phyloP scores from a whole-genome alignment of 2,329 filamentous ascomycete species.

The Balansia obtecta region DNA sequence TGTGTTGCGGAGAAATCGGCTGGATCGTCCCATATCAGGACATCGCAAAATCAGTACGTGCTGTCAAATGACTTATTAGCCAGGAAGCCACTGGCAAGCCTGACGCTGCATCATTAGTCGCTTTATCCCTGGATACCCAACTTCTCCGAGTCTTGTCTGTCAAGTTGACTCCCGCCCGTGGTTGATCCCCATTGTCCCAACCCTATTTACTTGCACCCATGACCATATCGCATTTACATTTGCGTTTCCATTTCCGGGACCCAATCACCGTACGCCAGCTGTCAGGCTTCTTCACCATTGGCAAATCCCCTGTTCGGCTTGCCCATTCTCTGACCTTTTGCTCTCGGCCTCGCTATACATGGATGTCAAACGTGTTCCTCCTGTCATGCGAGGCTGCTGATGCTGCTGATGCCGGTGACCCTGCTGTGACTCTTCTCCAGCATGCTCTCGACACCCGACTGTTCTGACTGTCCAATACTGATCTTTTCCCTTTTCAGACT shows the following conservation, averaged over 20 bases:
- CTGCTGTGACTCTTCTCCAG: neutral
- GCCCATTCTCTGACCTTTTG: too few relatives aligned
- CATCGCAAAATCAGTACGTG: neutral
- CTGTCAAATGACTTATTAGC: neutral
- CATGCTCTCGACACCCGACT: neutral
- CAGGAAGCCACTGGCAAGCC: conserved; percentile 2
- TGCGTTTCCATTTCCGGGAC: neutral
- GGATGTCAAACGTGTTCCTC: neutral
- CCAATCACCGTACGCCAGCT: conserved; percentile 7
- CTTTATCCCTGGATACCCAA: neutral
- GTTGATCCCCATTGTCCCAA: neutral
- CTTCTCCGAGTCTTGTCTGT: neutral
- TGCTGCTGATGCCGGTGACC: neutral
- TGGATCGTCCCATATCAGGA: neutral
- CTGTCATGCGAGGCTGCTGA: conserved; percentile 1
- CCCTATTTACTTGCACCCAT: neutral
- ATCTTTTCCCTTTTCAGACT: conserved; percentile 1
- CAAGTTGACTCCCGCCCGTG: neutral
- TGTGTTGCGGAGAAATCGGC: neutral
- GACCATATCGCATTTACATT: too few relatives aligned
- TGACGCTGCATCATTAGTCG: conserved; percentile 3
- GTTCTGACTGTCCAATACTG: neutral
- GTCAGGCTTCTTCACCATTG: neutral
- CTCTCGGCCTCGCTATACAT: too few relatives aligned
- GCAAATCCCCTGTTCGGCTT: neutral